A percentile compares a stretch with the other conserved stretches of the same genome.
phyloP scores from a whole-genome alignment of 2,329 filamentous ascomycete species.

The Apiospora arundinis region DNA sequence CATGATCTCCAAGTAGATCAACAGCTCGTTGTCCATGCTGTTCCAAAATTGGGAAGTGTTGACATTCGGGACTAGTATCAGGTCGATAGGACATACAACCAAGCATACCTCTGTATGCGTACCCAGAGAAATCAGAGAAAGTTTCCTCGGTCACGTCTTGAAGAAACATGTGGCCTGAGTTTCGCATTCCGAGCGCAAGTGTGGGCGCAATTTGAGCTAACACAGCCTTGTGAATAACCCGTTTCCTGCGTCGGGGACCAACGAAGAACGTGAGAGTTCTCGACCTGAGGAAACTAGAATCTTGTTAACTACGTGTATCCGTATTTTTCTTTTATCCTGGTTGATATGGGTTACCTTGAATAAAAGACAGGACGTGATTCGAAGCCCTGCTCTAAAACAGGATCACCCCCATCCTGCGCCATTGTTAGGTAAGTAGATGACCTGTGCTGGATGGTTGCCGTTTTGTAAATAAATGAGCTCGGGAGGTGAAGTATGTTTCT shows the following conservation, averaged over 20 bases:
- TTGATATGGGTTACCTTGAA: not conserved
- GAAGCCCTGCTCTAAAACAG: not conserved
- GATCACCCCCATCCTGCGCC: not conserved
- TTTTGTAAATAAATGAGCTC: too few relatives aligned
- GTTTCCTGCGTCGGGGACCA: not conserved
- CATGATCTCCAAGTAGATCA: not conserved
- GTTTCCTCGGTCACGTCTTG: too few relatives aligned
- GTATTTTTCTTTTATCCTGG: not conserved
- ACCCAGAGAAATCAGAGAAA: not conserved
- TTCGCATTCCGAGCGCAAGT: not conserved
- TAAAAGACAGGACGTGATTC: not conserved
- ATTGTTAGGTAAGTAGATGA: not conserved
- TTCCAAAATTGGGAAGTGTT: not conserved
- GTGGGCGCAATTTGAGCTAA: not conserved
- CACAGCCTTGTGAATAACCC: not conserved
- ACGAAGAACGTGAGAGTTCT: not conserved
- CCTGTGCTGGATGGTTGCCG: too few relatives aligned
- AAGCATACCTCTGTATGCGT: not conserved
- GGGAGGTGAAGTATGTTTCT: too few relatives aligned
- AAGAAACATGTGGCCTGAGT: not conserved
- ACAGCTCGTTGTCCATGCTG: not conserved
- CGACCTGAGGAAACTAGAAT: not conserved
- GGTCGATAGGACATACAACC: too few relatives aligned
- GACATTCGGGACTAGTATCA: not conserved
- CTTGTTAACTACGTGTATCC: not conserved